These are phyloP conservation scores for Amanita jacksonii DNA, from an alignment of 768 basidiomycete genomes.

Conservation along the genomic window DNA sequence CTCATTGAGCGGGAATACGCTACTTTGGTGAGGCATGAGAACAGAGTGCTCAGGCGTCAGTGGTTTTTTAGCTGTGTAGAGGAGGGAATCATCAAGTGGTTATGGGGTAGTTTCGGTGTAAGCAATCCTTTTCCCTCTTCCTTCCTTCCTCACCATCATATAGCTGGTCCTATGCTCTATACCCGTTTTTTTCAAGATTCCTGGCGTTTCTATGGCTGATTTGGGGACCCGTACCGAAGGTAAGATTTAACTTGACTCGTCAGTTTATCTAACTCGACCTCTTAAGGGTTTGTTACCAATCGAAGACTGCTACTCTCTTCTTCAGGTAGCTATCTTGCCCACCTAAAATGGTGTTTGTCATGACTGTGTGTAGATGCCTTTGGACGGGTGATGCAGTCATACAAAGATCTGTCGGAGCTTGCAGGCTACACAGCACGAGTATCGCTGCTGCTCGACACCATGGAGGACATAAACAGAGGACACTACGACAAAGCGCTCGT, in stretches of 20 bases:
- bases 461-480: slow-evolving; percentile 76
- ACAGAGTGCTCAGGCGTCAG: slow-evolving; percentile 62
- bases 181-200: slow-evolving; percentile 84
- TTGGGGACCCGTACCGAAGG: slow-evolving; percentile 88
- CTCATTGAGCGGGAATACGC: slow-evolving; percentile 86
- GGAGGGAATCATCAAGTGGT: slow-evolving; percentile 93
- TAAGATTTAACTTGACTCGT: slow-evolving; percentile 16
- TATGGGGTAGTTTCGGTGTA: slow-evolving; percentile 94
- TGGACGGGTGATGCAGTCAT: slow-evolving; percentile 93
- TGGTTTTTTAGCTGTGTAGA: slow-evolving; percentile 92
- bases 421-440: slow-evolving; percentile 95
- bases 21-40: slow-evolving; percentile 77
- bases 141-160: not conserved
- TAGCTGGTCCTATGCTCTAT: slow-evolving; percentile 85
- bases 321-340: slow-evolving; percentile 38
- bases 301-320: slow-evolving; percentile 81
- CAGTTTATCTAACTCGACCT: not conserved
- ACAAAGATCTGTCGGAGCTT: slow-evolving; percentile 92
- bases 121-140: slow-evolving; percentile 18
- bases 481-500: slow-evolving; percentile 86
- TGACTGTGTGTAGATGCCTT: slow-evolving; percentile 62
- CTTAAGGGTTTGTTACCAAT: slow-evolving; percentile 93
- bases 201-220: slow-evolving; percentile 58
- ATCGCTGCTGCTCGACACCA: slow-evolving; percentile 79
- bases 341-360: slow-evolving; percentile 1